Evolutionary conservation across 2,329 filamentous ascomycete genomes (phyloP).

Genomic region (Colletotrichum nymphaeae): DNA sequence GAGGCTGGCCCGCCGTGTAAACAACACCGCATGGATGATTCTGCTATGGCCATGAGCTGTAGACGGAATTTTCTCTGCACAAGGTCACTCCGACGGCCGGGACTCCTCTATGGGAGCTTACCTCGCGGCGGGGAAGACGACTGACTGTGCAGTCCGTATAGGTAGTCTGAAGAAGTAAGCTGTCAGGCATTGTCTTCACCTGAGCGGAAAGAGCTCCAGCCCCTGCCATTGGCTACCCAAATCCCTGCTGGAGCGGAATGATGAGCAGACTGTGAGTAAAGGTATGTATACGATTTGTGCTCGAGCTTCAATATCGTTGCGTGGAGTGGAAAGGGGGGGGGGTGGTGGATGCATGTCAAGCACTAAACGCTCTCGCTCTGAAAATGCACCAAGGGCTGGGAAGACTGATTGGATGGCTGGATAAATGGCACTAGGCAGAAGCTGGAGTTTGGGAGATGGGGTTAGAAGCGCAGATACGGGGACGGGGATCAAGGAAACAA

Average conservation of each 20-base stretch:
- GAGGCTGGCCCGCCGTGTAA: background rate
- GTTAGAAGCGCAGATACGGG: background rate
- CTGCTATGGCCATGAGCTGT: background rate
- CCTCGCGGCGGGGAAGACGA: background rate
- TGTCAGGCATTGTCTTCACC: background rate
- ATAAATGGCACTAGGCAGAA: background rate
- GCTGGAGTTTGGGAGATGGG: background rate
- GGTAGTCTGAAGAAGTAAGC: background rate
- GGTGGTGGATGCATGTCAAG: background rate
- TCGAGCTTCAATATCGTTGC: background rate
- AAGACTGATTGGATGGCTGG: background rate
- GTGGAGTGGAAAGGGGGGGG: too few species aligned
- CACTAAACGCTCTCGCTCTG: background rate
- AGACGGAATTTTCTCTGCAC: background rate
- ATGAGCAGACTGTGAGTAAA: background rate
- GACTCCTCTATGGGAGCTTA: background rate
- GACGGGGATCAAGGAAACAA: background rate
- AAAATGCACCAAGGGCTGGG: background rate
- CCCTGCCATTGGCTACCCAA: background rate
- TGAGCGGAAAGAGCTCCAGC: too few species aligned
- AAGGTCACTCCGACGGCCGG: background rate
- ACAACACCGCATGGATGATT: background rate
- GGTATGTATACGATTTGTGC: background rate
- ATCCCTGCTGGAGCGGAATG: background rate
- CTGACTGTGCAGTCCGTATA: background rate